These are phyloP conservation scores for Plasmodium inui DNA, from an alignment of 169 alveolate species.

Conservation along the genomic window DNA sequence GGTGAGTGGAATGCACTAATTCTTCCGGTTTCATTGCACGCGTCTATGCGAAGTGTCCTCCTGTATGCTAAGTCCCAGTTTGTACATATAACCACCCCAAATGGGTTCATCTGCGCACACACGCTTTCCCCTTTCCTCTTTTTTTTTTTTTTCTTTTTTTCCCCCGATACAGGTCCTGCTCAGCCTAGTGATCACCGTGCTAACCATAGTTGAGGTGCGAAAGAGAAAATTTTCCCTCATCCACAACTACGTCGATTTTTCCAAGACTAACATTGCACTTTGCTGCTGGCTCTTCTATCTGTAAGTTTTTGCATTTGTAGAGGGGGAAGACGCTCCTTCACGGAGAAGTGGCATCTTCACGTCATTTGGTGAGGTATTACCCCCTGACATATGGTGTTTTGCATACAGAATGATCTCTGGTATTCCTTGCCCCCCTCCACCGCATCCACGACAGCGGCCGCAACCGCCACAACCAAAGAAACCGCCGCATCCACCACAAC, in stretches of 20 bases:
- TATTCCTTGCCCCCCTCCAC: background rate
- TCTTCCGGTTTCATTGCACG: background rate
- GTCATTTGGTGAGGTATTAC: background rate
- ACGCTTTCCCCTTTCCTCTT: background rate
- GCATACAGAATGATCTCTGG: background rate
- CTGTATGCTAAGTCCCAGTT: background rate
- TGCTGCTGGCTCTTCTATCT: conserved; percentile 59
- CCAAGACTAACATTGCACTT: conserved; percentile 39
- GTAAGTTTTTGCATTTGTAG: background rate
- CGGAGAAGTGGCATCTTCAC: background rate
- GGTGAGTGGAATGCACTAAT: background rate
- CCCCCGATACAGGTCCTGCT: conserved; percentile 19
- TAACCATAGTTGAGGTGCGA: conserved; percentile 33
- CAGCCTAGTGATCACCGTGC: conserved; percentile 14
- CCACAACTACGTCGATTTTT: conserved; percentile 31
- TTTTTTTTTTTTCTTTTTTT: background rate
- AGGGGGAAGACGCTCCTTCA: background rate
- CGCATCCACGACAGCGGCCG: background rate
- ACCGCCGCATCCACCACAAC: no score
- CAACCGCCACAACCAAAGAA: no score
- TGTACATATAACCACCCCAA: background rate
- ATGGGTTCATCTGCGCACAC: background rate
- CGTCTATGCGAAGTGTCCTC: background rate
- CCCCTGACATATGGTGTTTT: background rate
- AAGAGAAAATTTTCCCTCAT: conserved; percentile 19